Base-by-base conservation (phyloP, 2,329 filamentous ascomycete genomes). In the Penicillium sp. region DNA sequence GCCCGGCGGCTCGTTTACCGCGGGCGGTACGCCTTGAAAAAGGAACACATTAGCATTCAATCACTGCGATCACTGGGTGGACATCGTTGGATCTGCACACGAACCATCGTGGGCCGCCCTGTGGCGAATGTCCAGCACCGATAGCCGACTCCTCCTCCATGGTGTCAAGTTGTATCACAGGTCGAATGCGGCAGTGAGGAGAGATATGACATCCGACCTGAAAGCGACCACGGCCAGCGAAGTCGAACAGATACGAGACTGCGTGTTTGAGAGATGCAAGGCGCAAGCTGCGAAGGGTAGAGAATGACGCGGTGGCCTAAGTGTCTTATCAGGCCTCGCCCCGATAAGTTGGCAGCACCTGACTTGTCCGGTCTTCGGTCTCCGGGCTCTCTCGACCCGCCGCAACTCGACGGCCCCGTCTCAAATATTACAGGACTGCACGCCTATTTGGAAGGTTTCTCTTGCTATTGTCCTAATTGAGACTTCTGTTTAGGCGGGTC, bases 1-100 rank as follows among this genome's bases (percentile, higher is more conserved):
- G 65, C 43, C 85, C 85, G 48, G 77, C 80, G 68, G 86, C 82
- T 72, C 90, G 90, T 61, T 85, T 83, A 54, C 78, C 80, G 63
- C 83, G 52, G n/a, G 38, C 51, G 51, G 52, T 56, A 53, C 65
- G 64, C 50, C 68, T 70, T 49, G 18, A 25, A 38, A 12, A 42
- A 18, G 13, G 2, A 37, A n/a, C 4, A 4, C 11, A 12, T 52
- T 12, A 57, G 37, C 29, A 29, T 13, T 9, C 1, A 12, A 28
- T 39, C 27, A 25, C 9, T 24, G 7, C 9, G n/a, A 8, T 26
- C 9, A 25, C 5, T 9, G 24, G 24, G 5, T 11, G 46, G 26
- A 37, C 13, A 5, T n/a, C 18, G 4, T 13, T 24, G 13, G 5
- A 27, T 27, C 7, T 25, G 26, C 24, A 13, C 27, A 44, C 45